A percentile compares a stretch with the other conserved stretches of the same genome.
These are phyloP conservation scores for Venturia pyrina DNA, from an alignment of 2,329 filamentous ascomycete genomes.

Conservation along the genomic window DNA sequence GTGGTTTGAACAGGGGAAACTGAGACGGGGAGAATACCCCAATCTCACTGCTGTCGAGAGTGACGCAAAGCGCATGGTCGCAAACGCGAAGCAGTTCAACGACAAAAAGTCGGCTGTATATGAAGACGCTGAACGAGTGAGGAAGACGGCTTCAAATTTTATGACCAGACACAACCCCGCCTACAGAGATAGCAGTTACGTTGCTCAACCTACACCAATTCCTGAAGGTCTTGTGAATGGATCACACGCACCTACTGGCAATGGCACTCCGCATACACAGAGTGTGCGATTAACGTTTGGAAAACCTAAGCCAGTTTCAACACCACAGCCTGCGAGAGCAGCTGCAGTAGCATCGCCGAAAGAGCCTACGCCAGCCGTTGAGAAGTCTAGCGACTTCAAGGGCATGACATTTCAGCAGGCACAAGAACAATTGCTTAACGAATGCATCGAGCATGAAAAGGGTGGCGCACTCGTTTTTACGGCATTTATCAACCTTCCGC, in stretches of 20 bases:
- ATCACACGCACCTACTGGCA: background rate
- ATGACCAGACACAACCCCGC: constrained; percentile 83
- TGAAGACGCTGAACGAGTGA: constrained; percentile 75
- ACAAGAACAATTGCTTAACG: constrained; percentile 74
- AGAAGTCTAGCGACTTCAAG: constrained; percentile 25
- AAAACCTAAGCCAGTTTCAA: background rate
- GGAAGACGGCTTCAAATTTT: constrained; percentile 77
- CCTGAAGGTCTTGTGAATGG: constrained; percentile 34
- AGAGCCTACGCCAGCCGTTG: background rate
- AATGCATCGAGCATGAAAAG: constrained; percentile 58
- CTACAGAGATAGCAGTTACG: constrained; percentile 60
- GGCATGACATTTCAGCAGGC: constrained; percentile 73
- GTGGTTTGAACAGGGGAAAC: constrained; percentile 40
- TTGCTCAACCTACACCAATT: constrained; percentile 63
- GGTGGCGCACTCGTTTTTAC: constrained; percentile 44
- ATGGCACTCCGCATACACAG: background rate
- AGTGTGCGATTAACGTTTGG: background rate
- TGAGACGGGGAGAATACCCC: constrained; percentile 57
- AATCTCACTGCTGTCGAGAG: constrained; percentile 67
- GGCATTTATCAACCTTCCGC: constrained; percentile 69
- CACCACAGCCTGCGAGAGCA: background rate
- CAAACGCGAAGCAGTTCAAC: constrained; percentile 80
- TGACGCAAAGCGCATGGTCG: constrained; percentile 79
- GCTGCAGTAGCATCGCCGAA: background rate
- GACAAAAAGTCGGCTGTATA: constrained; percentile 61